Conservation (phyloP, 352 stramenopile species). For the Aphanomyces cochlioides region DNA sequence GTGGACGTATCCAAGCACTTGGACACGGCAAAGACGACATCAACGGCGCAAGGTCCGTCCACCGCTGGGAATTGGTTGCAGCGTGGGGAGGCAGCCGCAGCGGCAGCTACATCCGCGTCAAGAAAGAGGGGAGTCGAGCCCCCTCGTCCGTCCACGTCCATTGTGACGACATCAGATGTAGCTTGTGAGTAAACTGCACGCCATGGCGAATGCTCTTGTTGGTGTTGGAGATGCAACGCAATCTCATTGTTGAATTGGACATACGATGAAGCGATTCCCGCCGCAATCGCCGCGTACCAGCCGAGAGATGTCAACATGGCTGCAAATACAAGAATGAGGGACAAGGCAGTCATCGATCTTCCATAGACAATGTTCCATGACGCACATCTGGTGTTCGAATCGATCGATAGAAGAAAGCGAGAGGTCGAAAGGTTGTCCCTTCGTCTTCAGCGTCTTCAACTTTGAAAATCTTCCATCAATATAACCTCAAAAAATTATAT, state of each 20-base stretch:
- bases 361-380: neutral
- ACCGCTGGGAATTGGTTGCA: slow-evolving; percentile 19
- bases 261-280: neutral
- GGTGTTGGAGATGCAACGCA: slow-evolving; percentile 5
- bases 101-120: neutral
- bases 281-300: neutral
- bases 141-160: slow-evolving; percentile 21
- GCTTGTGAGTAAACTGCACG: slow-evolving; percentile 8
- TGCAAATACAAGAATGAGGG: neutral
- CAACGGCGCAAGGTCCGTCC: neutral
- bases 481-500: too few relatives aligned
- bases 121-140: neutral
- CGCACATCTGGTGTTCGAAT: slow-evolving; percentile 12
- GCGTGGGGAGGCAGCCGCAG: neutral
- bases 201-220: slow-evolving; percentile 6
- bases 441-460: neutral
- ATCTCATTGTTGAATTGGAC: slow-evolving; percentile 25
- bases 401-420: neutral
- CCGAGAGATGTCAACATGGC: neutral
- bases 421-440: too few relatives aligned
- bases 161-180: neutral
- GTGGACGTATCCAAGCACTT: slow-evolving; percentile 20
- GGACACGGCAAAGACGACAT: slow-evolving; percentile 24
- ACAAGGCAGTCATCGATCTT: neutral
- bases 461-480: too few relatives aligned